Percentiles rank a stretch among this genome's conserved stretches.
Evolutionary conservation across 345 rosid species (phyloP).

Genomic region (Physaria fendleri): DNA sequence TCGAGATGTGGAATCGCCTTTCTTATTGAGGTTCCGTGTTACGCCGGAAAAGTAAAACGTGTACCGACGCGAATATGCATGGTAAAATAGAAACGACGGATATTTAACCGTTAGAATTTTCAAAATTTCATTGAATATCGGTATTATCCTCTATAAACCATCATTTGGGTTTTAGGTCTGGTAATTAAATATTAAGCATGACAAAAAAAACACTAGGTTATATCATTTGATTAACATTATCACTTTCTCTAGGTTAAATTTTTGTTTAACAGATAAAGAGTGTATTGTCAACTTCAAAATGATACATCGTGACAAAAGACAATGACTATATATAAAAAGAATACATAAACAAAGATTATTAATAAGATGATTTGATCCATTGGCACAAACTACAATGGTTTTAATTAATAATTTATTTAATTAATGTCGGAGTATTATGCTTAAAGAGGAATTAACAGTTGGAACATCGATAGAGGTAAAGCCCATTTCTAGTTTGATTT

Average conservation of each 20-base stretch:
- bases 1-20: too few species aligned
- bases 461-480: background rate
- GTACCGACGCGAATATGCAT: too few species aligned
- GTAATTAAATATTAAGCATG: too few species aligned
- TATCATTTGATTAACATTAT: background rate
- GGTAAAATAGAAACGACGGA: too few species aligned
- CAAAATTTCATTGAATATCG: too few species aligned
- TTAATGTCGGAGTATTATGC: background rate
- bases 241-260: background rate
- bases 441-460: background rate
- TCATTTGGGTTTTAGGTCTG: too few species aligned
- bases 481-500: background rate
- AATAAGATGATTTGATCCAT: constrained; percentile 21
- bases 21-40: too few species aligned
- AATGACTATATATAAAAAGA: background rate
- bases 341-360: constrained; percentile 11
- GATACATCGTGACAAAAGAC: background rate
- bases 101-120: too few species aligned
- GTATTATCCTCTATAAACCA: too few species aligned
- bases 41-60: too few species aligned
- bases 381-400: constrained; percentile 28
- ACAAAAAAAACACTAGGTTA: too few species aligned
- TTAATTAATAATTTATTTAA: constrained; percentile 15
- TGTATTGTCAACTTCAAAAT: background rate
- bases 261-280: background rate